These are phyloP conservation scores for Darksidea phi DNA, from an alignment of 495 filamentous ascomycete species.

Conservation along the genomic window DNA sequence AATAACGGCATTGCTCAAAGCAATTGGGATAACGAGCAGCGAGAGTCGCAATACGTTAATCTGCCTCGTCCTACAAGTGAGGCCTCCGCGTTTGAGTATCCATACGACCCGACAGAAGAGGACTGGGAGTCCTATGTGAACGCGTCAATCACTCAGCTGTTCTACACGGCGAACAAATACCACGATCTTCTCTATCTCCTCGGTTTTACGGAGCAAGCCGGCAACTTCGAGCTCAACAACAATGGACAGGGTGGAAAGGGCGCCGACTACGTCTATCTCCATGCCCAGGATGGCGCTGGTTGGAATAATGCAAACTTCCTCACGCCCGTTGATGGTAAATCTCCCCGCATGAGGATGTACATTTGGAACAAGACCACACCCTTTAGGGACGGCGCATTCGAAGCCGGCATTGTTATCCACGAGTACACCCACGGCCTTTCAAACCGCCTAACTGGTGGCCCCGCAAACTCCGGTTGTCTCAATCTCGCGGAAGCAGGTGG, in stretches of 20 bases:
- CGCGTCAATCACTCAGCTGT: slow-evolving; percentile 52
- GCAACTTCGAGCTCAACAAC: slow-evolving; percentile 57
- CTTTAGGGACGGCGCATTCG: slow-evolving; percentile 49
- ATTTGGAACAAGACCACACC: slow-evolving; percentile 47
- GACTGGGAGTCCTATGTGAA: slow-evolving; percentile 44
- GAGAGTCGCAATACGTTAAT: slow-evolving; percentile 42
- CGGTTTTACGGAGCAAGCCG: slow-evolving; percentile 55
- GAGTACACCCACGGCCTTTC: slow-evolving; percentile 48
- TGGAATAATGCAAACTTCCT: slow-evolving; percentile 55
- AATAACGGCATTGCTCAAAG: slow-evolving; percentile 53
- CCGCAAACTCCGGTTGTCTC: slow-evolving; percentile 51
- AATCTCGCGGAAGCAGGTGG: slow-evolving; percentile 48
- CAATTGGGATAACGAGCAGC: slow-evolving; percentile 44
- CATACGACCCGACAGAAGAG: slow-evolving; percentile 41
- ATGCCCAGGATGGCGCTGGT: slow-evolving; percentile 54
- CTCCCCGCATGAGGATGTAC: slow-evolving; percentile 54
- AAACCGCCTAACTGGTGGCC: slow-evolving; percentile 58
- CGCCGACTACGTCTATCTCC: slow-evolving; percentile 54
- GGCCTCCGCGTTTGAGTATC: slow-evolving; percentile 46
- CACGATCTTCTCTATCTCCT: slow-evolving; percentile 55
- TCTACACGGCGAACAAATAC: slow-evolving; percentile 55
- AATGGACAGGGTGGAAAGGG: slow-evolving; percentile 48
- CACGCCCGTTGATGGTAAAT: slow-evolving; percentile 52
- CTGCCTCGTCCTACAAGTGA: slow-evolving; percentile 46
- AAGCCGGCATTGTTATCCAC: slow-evolving; percentile 53